Percentiles rank a stretch among this genome's conserved stretches.
phyloP scores from a whole-genome alignment of 2,329 filamentous ascomycete species.

The Monilinia fructigena region DNA sequence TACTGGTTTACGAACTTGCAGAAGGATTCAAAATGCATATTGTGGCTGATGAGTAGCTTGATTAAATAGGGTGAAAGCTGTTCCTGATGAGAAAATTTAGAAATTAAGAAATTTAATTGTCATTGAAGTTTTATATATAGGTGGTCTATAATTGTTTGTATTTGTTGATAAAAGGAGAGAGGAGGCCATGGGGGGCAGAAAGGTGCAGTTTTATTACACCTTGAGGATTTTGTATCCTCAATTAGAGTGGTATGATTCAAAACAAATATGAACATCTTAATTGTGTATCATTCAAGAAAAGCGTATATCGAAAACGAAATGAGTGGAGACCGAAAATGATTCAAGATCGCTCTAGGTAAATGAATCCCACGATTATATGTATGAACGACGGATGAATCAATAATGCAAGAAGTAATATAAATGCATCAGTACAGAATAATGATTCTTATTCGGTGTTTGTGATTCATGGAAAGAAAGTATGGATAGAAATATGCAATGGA shows the following conservation, averaged over 20 bases:
- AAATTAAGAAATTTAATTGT: neutral
- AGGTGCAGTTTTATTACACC: neutral
- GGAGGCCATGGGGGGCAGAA: neutral
- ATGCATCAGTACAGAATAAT: too few species aligned
- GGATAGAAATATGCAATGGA: neutral
- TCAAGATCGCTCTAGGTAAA: neutral
- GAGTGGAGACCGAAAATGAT: neutral
- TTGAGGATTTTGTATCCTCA: neutral
- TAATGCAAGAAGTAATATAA: neutral
- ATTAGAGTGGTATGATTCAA: neutral
- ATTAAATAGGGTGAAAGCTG: neutral
- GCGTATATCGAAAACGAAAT: neutral
- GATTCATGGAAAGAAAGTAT: neutral
- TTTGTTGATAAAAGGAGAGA: neutral
- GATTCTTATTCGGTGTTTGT: neutral
- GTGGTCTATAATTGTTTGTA: too few species aligned
- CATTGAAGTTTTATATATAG: neutral
- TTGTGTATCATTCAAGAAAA: neutral
- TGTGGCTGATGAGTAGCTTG: neutral
- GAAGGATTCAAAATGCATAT: neutral
- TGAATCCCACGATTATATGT: neutral
- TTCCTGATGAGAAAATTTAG: neutral
- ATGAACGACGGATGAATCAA: neutral
- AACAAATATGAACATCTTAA: neutral
- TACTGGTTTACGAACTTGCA: neutral